Percentiles rank a stretch among this genome's conserved stretches.
Conservation (phyloP, 495 filamentous ascomycete genomes). For the Hypomontagnella monticulosa region DNA sequence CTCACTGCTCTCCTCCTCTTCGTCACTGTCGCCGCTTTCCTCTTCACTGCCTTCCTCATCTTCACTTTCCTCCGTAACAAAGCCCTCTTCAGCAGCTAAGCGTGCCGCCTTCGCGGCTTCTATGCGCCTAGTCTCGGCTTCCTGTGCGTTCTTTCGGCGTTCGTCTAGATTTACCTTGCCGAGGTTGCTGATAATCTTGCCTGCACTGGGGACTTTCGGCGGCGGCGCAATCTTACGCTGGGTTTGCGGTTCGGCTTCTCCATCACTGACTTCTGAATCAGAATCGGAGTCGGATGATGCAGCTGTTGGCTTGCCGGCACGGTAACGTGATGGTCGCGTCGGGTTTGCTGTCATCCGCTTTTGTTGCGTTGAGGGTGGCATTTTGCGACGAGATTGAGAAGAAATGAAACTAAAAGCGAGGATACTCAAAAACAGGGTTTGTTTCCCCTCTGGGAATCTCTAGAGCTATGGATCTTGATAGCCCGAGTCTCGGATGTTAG, state of each 20-base stretch:
- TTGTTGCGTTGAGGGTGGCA: conserved; percentile 71
- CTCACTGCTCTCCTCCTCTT: conserved; percentile 64
- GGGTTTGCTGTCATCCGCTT: conserved; percentile 97
- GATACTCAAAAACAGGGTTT: not conserved
- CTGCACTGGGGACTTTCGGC: conserved; percentile 67
- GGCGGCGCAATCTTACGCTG: conserved; percentile 59
- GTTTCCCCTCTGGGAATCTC: not conserved
- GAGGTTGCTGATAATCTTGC: conserved; percentile 66
- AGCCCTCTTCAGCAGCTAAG: conserved; percentile 74
- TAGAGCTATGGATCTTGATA: too few relatives aligned
- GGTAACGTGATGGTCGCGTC: conserved; percentile 80
- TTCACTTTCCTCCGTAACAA: conserved; percentile 71
- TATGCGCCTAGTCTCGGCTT: conserved; percentile 53
- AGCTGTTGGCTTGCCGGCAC: conserved; percentile 82
- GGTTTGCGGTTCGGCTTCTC: conserved; percentile 50
- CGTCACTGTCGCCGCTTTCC: conserved; percentile 47
- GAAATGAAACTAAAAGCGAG: not conserved
- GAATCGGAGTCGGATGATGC: conserved; percentile 63
- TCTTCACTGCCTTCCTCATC: conserved; percentile 51
- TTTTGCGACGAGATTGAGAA: not conserved
- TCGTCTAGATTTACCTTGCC: conserved; percentile 74
- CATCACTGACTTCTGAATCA: conserved; percentile 66
- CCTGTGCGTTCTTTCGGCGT: conserved; percentile 47
- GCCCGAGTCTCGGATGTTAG: too few relatives aligned
- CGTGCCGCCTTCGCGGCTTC: conserved; percentile 56